Evolutionary conservation across 495 filamentous ascomycete genomes (phyloP), one percentile per base, ranked within the genome.

Genomic region (Lindgomyces ingoldianus): DNA sequence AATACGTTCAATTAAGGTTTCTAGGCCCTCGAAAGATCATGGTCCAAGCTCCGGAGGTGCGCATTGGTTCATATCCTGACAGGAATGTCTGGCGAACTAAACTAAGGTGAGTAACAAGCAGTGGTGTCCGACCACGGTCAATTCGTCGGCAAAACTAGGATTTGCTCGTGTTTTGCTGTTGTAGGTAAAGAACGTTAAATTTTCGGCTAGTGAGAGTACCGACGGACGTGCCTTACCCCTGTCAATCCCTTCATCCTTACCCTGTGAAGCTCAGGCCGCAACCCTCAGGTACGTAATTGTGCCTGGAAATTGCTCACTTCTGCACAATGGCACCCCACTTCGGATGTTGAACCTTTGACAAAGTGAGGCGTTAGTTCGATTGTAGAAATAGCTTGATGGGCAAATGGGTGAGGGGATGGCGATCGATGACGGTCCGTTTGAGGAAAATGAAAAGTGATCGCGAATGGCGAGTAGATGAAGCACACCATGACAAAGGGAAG

Each of bases 1-100:
- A 60, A 39, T 18, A 60, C 19, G 46, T 60, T 60, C 46, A 60
- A 60, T 60, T 60, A 60, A 60, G 57, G 27, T 60, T 52, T 42
- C 47, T 52, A 60, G 33, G 48, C 57, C 57, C 57, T 47, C 57
- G 33, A 51, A 44, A 51, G 47, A 60, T 60, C 47, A 60, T 60
- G 57, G 57, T 25, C 57, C 57, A 41, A 51, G 57, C 57, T 45
- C 14, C 6, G 19, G 22, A 27, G 22, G 45, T 10, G 10, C 3
- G 14, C 14, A 6, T 39, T 14, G 33, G 33, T 39, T 39, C 33
- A 14, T 14, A 39, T 39, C 33, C 14, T 39, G 6, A 39, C 14
- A 6, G 6, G 33, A 6, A 6, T 6, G 6, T 6, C 6, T 39
- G 14, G 14, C 14, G 33, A 39, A 39, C 33, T 39, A 39, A 39